These are phyloP conservation scores for Blepharisma japonicum DNA, from an alignment of 73 alveolate genomes.

Conservation along the genomic window DNA sequence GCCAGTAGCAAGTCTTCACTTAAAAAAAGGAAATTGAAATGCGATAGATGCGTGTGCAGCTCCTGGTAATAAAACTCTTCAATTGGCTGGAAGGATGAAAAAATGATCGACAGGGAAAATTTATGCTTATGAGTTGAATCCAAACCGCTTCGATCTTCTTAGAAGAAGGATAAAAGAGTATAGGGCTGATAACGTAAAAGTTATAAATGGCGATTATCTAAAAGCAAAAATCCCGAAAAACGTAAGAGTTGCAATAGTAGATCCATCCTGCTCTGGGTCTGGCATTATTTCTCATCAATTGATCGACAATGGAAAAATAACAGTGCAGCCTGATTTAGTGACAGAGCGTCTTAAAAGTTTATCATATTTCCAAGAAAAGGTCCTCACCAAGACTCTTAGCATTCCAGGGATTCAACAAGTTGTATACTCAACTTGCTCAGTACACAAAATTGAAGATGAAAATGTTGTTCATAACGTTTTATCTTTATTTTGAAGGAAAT, in stretches of 20 bases:
- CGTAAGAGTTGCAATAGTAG: slow-evolving; percentile 38
- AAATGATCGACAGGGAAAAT: slow-evolving; percentile 33
- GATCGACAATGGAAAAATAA: slow-evolving; percentile 10
- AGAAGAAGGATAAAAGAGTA: slow-evolving; percentile 28
- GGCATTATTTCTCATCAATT: slow-evolving; percentile 44
- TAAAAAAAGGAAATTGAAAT: not conserved
- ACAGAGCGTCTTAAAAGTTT: slow-evolving; percentile 35
- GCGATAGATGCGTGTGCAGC: slow-evolving; percentile 53
- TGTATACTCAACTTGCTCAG: slow-evolving; percentile 52
- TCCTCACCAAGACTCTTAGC: slow-evolving; percentile 37
- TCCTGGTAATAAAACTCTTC: slow-evolving; percentile 55
- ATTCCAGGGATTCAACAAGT: slow-evolving; percentile 32
- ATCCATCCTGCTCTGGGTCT: slow-evolving; percentile 58
- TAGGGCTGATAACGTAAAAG: slow-evolving; percentile 27
- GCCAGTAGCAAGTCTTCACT: slow-evolving; percentile 20
- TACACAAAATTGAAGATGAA: slow-evolving; percentile 44
- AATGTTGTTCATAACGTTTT: slow-evolving; percentile 41
- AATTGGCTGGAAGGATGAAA: slow-evolving; percentile 38
- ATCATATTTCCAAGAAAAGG: slow-evolving; percentile 37
- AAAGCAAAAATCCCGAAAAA: not conserved
- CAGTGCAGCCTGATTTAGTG: slow-evolving; percentile 34
- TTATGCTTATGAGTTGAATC: slow-evolving; percentile 39
- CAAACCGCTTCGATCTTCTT: slow-evolving; percentile 36
- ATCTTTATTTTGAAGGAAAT: not conserved
- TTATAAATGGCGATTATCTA: slow-evolving; percentile 42